These are phyloP conservation scores for Leptographium procerum DNA, from an alignment of 2,329 filamentous ascomycete species.

Conservation along the genomic window DNA sequence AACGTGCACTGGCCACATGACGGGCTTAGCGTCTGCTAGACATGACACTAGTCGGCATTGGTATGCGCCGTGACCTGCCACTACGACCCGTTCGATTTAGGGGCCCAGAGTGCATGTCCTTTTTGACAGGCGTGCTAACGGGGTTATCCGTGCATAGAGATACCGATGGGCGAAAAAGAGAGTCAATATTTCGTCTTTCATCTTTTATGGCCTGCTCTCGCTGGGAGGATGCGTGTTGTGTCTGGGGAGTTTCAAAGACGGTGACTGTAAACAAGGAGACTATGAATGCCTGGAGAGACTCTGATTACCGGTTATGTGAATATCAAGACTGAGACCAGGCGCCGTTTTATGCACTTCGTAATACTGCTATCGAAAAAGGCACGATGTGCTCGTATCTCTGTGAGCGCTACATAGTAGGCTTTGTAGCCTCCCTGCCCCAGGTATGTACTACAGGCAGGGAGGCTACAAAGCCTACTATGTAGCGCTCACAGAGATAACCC, in stretches of 20 bases:
- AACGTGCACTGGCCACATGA: neutral
- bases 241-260: too few species aligned
- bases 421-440: too few species aligned
- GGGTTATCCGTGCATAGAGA: neutral
- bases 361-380: too few species aligned
- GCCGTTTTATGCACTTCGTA: neutral
- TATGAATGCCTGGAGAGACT: neutral
- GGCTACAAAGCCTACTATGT: too few species aligned
- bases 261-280: neutral
- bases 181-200: too few species aligned
- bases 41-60: neutral
- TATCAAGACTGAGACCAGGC: neutral
- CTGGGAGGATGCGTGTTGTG: too few species aligned
- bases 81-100: neutral
- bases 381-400: too few species aligned
- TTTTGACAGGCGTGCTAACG: neutral
- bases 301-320: neutral
- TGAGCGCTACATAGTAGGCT: too few species aligned
- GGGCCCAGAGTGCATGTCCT: neutral
- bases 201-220: too few species aligned
- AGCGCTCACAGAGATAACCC: too few species aligned
- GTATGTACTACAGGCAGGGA: too few species aligned
- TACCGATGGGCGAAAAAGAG: too few species aligned
- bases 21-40: neutral
- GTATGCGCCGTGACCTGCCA: constrained; percentile 14